These are phyloP conservation scores for Fusarium oxysporum DNA, from an alignment of 2,329 filamentous ascomycete genomes.

Conservation along the genomic window DNA sequence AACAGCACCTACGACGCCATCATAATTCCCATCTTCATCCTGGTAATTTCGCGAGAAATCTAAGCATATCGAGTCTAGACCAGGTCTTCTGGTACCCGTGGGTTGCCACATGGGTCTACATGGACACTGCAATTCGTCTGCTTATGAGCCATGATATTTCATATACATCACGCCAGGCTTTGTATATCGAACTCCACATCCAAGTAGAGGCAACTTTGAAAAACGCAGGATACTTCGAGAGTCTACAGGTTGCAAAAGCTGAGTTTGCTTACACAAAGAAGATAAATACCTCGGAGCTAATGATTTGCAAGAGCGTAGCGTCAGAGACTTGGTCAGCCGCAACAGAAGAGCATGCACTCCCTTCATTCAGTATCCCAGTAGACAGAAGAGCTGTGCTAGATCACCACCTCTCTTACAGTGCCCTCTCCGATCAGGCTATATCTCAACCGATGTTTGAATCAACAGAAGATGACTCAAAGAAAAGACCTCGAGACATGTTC, in stretches of 20 bases:
- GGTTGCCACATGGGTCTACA: background rate
- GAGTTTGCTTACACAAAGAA: accelerated
- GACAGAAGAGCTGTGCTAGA: background rate
- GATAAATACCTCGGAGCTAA: background rate
- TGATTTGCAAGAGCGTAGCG: accelerated
- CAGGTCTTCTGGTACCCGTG: accelerated
- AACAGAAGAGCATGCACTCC: background rate
- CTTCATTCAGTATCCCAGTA: background rate
- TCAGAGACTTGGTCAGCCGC: accelerated
- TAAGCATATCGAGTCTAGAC: background rate
- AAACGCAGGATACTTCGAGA: background rate
- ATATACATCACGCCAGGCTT: accelerated
- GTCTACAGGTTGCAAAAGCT: background rate
- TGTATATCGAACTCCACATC: background rate
- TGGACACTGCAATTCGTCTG: accelerated
- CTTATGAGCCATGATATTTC: background rate
- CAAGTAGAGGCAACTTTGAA: background rate
- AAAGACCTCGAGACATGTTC: background rate
- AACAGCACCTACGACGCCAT: accelerated
- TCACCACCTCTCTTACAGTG: background rate
- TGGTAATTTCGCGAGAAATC: background rate
- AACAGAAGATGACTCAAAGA: background rate
- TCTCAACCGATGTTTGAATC: background rate
- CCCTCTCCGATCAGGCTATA: background rate
- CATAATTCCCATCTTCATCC: background rate